phyloP scores from a whole-genome alignment of 768 basidiomycete species.

The Pleurotus salmoneostramineus region DNA sequence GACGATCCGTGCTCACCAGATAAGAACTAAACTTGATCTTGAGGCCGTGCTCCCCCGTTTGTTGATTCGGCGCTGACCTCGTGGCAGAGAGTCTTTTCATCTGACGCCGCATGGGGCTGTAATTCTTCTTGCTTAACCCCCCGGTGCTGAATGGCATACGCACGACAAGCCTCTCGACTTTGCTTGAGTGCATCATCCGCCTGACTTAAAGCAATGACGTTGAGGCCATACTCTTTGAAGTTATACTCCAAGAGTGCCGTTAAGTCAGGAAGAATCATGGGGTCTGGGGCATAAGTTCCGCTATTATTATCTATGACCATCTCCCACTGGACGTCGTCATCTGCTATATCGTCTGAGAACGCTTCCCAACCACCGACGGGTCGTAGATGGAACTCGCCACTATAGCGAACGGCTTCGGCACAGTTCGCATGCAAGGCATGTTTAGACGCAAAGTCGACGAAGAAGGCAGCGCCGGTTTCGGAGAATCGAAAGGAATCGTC shows the following conservation, averaged over 20 bases:
- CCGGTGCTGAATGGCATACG: constrained; percentile 58
- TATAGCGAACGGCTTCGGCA: constrained; percentile 60
- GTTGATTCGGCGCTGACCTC: constrained; percentile 10
- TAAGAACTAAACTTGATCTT: too few relatives aligned
- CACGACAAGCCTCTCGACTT: constrained; percentile 65
- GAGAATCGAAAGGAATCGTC: constrained; percentile 81
- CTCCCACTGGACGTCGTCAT: constrained; percentile 68
- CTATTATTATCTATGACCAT: constrained; percentile 84
- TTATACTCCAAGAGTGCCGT: constrained; percentile 67
- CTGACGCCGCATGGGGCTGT: constrained; percentile 54
- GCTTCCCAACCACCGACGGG: constrained; percentile 64
- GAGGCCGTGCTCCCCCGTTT: too few relatives aligned
- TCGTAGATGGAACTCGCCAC: constrained; percentile 78
- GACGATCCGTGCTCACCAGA: too few relatives aligned
- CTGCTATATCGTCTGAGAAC: constrained; percentile 52
- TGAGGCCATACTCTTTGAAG: constrained; percentile 53
- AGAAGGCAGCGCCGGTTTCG: constrained; percentile 84
- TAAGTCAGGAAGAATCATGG: constrained; percentile 53
- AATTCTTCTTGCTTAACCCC: constrained; percentile 58
- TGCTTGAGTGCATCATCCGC: constrained; percentile 51
- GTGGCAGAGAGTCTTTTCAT: constrained; percentile 48
- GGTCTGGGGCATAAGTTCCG: constrained; percentile 81
- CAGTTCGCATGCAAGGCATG: constrained; percentile 84
- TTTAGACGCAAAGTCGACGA: constrained; percentile 83
- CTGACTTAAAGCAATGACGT: constrained; percentile 48